These are phyloP conservation scores for Stachybotrys chlorohalonatus DNA, from an alignment of 2,329 filamentous ascomycete species.

Conservation along the genomic window DNA sequence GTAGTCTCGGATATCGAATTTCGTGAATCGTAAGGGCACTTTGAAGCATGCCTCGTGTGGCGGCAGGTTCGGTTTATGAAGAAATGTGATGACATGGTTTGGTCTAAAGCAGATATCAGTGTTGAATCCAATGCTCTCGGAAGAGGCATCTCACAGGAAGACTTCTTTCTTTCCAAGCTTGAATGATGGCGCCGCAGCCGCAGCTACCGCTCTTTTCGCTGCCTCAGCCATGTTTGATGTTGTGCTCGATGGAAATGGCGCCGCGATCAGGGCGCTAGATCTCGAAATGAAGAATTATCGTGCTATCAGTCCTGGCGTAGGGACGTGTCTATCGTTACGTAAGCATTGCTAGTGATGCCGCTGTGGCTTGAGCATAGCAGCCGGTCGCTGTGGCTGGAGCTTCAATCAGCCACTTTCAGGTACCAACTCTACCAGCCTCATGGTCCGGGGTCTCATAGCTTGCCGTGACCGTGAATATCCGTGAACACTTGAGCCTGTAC, in stretches of 20 bases:
- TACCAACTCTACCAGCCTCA: not conserved
- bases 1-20: conserved; percentile 94
- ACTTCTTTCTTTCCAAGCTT: conserved; percentile 44
- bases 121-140: not conserved
- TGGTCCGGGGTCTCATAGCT: not conserved
- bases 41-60: conserved; percentile 81
- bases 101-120: conserved; percentile 44
- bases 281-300: conserved; percentile 4
- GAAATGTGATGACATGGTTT: conserved; percentile 69
- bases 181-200: conserved; percentile 31
- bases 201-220: conserved; percentile 22
- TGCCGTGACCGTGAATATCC: not conserved
- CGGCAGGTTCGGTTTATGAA: conserved; percentile 61
- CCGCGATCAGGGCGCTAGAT: conserved; percentile 5
- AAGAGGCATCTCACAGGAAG: conserved; percentile 37
- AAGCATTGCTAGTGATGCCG: not conserved
- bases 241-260: conserved; percentile 9
- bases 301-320: not conserved
- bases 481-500: not conserved
- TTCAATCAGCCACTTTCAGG: not conserved
- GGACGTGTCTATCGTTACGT: not conserved
- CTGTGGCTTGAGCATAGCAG: not conserved
- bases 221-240: conserved; percentile 26
- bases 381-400: no score
- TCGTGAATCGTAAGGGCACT: conserved; percentile 87